Evolutionary conservation across 2,329 filamentous ascomycete genomes (phyloP).

Genomic region (Verticillium dahliae): DNA sequence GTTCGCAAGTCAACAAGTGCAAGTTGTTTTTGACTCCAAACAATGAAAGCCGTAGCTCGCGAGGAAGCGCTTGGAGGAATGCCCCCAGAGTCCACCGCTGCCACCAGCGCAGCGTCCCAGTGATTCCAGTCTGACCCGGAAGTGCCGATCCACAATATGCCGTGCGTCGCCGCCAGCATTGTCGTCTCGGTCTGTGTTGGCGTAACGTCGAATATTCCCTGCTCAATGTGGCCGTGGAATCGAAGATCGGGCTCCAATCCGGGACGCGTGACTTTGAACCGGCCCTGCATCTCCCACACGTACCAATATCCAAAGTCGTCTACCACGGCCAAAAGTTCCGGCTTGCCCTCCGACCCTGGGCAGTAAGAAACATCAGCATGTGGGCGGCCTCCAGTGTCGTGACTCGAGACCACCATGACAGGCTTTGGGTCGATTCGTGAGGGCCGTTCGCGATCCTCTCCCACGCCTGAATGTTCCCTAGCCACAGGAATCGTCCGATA

Average conservation of each 20-base stretch:
- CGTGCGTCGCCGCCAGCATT: constrained; percentile 26
- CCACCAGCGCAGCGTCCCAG: constrained; percentile 13
- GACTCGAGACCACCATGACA: constrained; percentile 43
- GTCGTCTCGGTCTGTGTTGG: constrained; percentile 4
- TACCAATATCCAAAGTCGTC: constrained; percentile 62
- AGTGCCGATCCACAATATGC: constrained; percentile 33
- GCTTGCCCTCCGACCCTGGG: constrained; percentile 34
- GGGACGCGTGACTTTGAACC: constrained; percentile 23
- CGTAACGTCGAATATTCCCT: constrained; percentile 27
- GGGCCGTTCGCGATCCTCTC: constrained; percentile 17
- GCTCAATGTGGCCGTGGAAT: constrained; percentile 36
- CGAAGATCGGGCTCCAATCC: constrained; percentile 23
- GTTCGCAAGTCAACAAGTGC: constrained; percentile 29
- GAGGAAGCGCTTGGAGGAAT: background rate
- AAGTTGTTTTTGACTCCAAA: constrained; percentile 29
- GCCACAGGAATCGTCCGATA: constrained; percentile 31
- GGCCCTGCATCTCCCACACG: constrained; percentile 53
- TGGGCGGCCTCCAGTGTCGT: constrained; percentile 44
- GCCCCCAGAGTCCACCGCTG: constrained; percentile 1
- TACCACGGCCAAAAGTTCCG: constrained; percentile 59
- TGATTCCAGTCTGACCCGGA: constrained; percentile 13
- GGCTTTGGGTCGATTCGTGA: constrained; percentile 51
- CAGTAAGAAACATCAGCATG: constrained; percentile 63
- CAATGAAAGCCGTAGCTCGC: constrained; percentile 17
- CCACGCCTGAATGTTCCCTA: constrained; percentile 1